These are phyloP conservation scores for Daldinia loculata DNA, from an alignment of 495 filamentous ascomycete species.

Conservation along the genomic window DNA sequence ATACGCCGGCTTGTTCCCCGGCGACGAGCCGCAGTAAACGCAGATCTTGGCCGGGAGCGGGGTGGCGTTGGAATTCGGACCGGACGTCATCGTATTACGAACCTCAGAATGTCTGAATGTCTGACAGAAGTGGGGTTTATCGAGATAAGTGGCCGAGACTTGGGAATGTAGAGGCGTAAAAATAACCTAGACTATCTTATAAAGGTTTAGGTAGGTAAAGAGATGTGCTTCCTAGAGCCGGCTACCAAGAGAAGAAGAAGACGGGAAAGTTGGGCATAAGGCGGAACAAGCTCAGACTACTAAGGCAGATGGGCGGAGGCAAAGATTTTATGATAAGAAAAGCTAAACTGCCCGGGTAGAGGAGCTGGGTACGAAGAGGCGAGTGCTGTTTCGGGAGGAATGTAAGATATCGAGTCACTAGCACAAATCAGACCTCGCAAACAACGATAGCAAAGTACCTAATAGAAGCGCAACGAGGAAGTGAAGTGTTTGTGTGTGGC, in stretches of 20 bases:
- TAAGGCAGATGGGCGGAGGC: background rate
- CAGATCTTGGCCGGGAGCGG: conserved; percentile 64
- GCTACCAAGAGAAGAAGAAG: conserved; percentile 5
- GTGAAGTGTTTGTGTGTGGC: conserved; percentile 31
- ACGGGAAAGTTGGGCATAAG: conserved; percentile 17
- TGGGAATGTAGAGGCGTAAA: conserved; percentile 4
- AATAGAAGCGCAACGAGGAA: conserved; percentile 1
- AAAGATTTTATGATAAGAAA: conserved; percentile 5
- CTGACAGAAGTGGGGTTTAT: conserved; percentile 2
- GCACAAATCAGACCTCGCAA: conserved; percentile 13
- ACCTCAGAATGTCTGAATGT: conserved; percentile 11
- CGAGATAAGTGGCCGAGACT: background rate
- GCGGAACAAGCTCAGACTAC: conserved; percentile 9
- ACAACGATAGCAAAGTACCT: conserved; percentile 13
- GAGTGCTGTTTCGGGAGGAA: conserved; percentile 28
- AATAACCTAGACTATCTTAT: conserved; percentile 1
- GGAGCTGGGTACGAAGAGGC: conserved; percentile 15
- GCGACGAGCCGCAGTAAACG: conserved; percentile 82
- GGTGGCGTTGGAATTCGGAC: conserved; percentile 40
- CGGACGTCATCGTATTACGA: conserved; percentile 32
- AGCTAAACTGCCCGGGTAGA: background rate
- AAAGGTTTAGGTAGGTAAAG: conserved; percentile 14
- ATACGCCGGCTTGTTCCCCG: conserved; percentile 74
- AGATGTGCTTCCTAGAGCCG: background rate
- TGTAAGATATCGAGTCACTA: conserved; percentile 26